Evolutionary conservation across 1,284 basidiomycete species (phyloP), one percentile per base, ranked within the genome.

Genomic region (Leccinum subfulvum): DNA sequence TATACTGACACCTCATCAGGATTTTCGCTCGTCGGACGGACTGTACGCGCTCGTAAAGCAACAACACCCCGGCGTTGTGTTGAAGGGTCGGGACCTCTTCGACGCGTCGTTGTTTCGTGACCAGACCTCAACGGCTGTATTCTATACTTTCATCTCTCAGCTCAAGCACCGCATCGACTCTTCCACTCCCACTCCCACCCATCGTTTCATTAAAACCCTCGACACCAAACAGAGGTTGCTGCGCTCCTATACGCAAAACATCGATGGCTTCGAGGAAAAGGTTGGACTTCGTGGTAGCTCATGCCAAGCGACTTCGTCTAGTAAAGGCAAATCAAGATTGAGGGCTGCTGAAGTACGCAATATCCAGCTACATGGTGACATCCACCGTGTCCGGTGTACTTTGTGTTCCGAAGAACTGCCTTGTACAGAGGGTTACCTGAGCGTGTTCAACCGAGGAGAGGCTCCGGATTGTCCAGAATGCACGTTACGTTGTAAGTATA

Each of bases 241-340:
- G 33, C 86, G 95, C 59, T 92, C 89, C 3, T 98, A 98, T 75
- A 97, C 96, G 0, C 95, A 97, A 76, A 98, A 97, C 73, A 95
- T 98, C 58, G 96, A 98, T 76, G 95, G 94, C 6, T 79, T 98
- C 21, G 96, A 98, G 75, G 89, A 90, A 68, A 82, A 84, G 60
- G 87, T 87, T 1, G 96, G 95, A 0, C 82, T 98, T 7, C 74
- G 84, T 39, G 82, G 89, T 49, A 86, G 82, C 64, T 84, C 86
- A 3, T 85, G 83, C 65, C 79, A 83, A 54, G 81, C 81, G 8
- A 84, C 79, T 70, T 73, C 73, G 1, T 80, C 71, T 33, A 80
- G 82, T 62, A 88, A 89, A 73, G 82, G 88, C 55, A 87, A 90
- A 77, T 74, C 76, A 16, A 90, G 84, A 73, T 74, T 91, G 59